Evolutionary conservation across 345 rosid species (phyloP), one percentile per base, ranked within the genome.

Genomic region (Gossypium herbaceum): DNA sequence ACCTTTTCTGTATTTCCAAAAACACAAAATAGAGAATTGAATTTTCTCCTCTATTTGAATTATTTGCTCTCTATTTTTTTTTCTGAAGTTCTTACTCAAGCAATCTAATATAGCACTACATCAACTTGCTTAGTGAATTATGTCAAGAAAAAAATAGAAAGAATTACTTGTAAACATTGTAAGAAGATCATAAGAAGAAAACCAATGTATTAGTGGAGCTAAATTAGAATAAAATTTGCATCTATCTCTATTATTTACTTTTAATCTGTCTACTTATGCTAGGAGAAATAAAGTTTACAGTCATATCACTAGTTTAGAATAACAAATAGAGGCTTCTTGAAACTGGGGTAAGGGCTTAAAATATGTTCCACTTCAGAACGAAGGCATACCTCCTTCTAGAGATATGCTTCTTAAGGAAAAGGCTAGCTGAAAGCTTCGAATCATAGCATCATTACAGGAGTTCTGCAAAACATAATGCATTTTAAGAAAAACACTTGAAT

Each of bases 401-500:
- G 88, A 85, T 65, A 85, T 68, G 81, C 81, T 78, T 78, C 91
- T 79, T 62, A 83, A 84, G 56, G 92, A 87, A 68, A 88, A 84
- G n/a, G 94, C 91, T 77, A 90, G 78, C 82, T 85, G 94, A 73
- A 88, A 88, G 79, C 94, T 87, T 74, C 81, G 82, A 41, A 87
- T 80, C 83, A 90, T 73, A 75, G 82, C 85, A 78, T 90, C 94
- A 62, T 81, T 85, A 78, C 81, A 65, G 24, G 87, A 88, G 79
- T 86, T 81, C 92, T 90, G 71, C 86, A 81, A 44, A 54, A 54
- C 6, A 74, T 22, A 41, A 73, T 34, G 11, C 62, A 54, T 29
- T 56, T 72, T 43, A 29, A 56, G 44, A 78, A 43, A 77, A 19
- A 39, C 15, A 50, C 47, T 44, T 0, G 47, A 60, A 72, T 50